Evolutionary conservation across 345 rosid genomes (phyloP), one percentile per base, ranked within the genome.

Genomic region (Syzygium grande): DNA sequence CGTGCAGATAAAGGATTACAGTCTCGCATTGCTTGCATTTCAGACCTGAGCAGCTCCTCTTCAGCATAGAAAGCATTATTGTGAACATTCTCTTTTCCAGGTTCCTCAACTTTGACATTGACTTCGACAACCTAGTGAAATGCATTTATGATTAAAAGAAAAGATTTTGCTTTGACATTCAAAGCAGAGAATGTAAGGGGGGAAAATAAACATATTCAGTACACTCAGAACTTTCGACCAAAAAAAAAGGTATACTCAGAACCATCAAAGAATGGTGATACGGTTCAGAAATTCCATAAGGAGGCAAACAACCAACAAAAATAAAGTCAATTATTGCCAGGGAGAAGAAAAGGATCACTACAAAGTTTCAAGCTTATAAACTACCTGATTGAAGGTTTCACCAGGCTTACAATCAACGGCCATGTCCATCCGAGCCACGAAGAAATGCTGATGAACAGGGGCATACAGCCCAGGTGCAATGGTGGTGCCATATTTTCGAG

Each of bases 401-500:
- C 96, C 97, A 38, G 96, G 94, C 87, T 88, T 94, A 91, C 97
- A 95, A 86, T 95, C 96, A 84, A 95, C 96, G 4, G 95, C 95
- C 96, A 94, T 93, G 93, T 95, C 93, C 97, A 94, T 92, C 56
- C 95, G 94, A 89, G 97, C 94, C 41, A 95, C 97, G 89, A 94
- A 95, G 85, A 95, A 94, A 90, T 95, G 98, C 88, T 95, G 98
- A 91, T 95, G 98, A 80, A 95, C 96, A 23, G 96, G 96, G 56
- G 97, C 97, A 85, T 95, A 94, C 52, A 95, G 89, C 55, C 98
- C 97, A n/a, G 98, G 95, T 53, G 98, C 97, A 79, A 94, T 94
- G 58, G 92, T 93, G 55, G 97, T 95, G 43, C 97, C 97, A 88
- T 95, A 95, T 89, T 94, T 95, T 78, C 95, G 90, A n/a, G 87